Evolutionary conservation across 306 rosid species (phyloP).

Genomic region (Trichosanthes truncata): DNA sequence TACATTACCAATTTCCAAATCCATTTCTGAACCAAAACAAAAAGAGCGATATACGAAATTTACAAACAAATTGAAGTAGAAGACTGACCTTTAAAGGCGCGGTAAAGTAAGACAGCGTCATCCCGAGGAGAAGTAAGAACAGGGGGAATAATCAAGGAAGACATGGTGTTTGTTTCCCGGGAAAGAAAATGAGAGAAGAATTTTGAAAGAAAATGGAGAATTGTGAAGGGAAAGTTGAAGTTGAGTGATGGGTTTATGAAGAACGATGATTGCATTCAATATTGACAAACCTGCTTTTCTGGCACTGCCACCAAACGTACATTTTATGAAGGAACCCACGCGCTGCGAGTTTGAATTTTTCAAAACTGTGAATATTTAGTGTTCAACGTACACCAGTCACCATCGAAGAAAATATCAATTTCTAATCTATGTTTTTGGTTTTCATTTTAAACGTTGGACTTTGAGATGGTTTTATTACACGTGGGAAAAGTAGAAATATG

Average conservation of each 20-base stretch:
- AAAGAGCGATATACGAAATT: background rate
- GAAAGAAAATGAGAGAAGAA: background rate
- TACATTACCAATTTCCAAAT: background rate
- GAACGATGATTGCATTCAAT: background rate
- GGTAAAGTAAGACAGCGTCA: constrained; percentile 58
- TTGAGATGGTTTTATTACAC: no score
- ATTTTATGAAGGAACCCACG: no score
- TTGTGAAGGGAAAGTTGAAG: background rate
- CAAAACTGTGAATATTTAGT: no score
- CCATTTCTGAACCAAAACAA: background rate
- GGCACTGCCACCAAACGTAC: no score
- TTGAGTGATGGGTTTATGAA: background rate
- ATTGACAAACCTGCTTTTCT: no score
- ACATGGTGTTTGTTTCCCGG: constrained; percentile 18
- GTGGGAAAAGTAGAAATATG: no score
- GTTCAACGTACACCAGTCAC: no score
- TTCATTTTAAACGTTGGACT: no score
- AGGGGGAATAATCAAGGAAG: constrained; percentile 53
- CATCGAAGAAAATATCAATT: no score
- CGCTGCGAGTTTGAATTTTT: no score
- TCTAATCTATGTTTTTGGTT: no score
- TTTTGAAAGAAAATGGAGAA: background rate
- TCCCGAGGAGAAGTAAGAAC: constrained; percentile 55
- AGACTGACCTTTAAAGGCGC: constrained; percentile 61
- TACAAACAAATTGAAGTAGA: background rate